Base-by-base conservation (phyloP, 352 stramenopile genomes). In the Pythium biforme region DNA sequence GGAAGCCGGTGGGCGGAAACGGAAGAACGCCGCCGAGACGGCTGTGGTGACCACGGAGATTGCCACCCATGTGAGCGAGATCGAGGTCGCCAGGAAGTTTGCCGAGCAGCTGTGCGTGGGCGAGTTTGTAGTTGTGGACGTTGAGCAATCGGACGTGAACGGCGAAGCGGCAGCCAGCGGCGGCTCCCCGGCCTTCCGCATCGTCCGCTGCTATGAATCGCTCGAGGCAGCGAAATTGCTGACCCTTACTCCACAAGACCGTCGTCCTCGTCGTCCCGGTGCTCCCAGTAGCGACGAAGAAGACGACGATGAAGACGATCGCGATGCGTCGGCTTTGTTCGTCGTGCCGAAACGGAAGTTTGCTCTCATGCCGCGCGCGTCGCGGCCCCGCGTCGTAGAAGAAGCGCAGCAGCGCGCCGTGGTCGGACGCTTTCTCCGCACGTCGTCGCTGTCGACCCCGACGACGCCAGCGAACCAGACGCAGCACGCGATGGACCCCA, bases 311-410 rank as follows among this genome's bases (percentile, higher is more conserved):
- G 20, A 54, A 19, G 39, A 61, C 4, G 54, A 68, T 3, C 51
- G 49, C 11, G 37, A 49, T 4, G 33, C 4, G 19, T 19, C 58
- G 20, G 57, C 62, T 34, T 74, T 71, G 34, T 86, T 70, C 57
- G 26, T 72, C 0, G 33, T 87, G 12, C 54, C 64, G 2, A 63
- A 77, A 39, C 78, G 70, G 23, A 69, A 73, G 10, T 87, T 78
- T 40, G 75, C 77, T 1, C 19, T 86, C 8, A 39, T 84, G 31
- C 77, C 79, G 11, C 68, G 65, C 12, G 37, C 62, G 3, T 59
- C 48, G 12, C 62, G 62, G n/a, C 59, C 54, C 0, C 70, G 69
- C 46, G 31, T 50, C 8, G 49, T 64, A 0, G 74, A 88, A 33
- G 73, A 83, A 58, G 39, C 55, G 0, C 64, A 77, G 14, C 78